Percentiles rank a stretch among this genome's conserved stretches.
phyloP scores from a whole-genome alignment of 768 basidiomycete genomes.

The Tulasnella sp. region DNA sequence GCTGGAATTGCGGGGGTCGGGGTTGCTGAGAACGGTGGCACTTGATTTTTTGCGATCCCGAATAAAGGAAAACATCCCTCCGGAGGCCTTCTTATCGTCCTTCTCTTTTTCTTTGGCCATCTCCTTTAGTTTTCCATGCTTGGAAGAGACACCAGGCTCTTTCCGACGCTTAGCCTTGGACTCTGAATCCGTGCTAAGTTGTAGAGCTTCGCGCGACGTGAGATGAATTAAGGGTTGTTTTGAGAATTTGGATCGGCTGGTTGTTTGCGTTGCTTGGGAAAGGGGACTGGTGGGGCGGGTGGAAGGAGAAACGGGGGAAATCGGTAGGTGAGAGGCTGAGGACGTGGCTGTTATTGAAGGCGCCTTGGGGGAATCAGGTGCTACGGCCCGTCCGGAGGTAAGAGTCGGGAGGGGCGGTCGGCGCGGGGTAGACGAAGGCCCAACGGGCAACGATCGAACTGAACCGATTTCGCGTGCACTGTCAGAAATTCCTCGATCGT shows the following conservation, averaged over 20 bases:
- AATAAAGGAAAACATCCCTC: slow-evolving; percentile 13
- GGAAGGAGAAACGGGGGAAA: background rate
- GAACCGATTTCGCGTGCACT: too few relatives aligned
- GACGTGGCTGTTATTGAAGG: background rate
- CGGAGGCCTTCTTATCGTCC: background rate
- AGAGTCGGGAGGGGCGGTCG: too few relatives aligned
- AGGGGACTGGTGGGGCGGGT: background rate
- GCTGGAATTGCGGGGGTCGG: background rate
- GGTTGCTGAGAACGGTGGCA: background rate
- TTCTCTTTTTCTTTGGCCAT: background rate
- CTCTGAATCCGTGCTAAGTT: slow-evolving; percentile 9
- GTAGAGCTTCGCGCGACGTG: background rate
- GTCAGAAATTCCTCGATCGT: too few relatives aligned
- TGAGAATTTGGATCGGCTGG: background rate
- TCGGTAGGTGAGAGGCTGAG: background rate
- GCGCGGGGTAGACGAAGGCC: too few relatives aligned
- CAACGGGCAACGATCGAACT: too few relatives aligned
- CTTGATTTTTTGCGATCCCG: slow-evolving; percentile 9
- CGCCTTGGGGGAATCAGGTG: too few relatives aligned
- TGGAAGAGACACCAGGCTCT: too few relatives aligned
- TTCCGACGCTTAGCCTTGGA: background rate
- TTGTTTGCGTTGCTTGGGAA: background rate
- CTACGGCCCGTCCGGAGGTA: too few relatives aligned
- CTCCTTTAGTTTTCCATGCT: background rate
- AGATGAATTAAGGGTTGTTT: background rate